Conservation (phyloP, 768 basidiomycete genomes). For the Termitomyces heimii region DNA sequence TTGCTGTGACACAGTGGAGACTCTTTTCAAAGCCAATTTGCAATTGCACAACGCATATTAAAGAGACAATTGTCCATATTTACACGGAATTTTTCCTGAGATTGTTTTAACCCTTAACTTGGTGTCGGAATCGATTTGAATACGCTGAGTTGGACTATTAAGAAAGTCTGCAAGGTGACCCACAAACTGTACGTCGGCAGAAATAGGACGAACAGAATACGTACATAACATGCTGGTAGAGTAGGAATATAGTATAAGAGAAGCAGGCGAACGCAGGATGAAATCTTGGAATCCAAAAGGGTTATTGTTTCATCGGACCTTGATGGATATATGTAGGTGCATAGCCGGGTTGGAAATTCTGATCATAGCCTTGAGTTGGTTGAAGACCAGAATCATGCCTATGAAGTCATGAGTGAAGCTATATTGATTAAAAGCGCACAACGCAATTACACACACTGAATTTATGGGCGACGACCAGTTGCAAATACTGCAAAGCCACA, state of each 20-base stretch:
- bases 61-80: neutral
- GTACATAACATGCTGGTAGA: neutral
- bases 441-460: slow-evolving; percentile 35
- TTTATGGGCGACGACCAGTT: slow-evolving; percentile 53
- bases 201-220: neutral
- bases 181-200: neutral
- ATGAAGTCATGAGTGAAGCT: neutral
- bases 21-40: no score
- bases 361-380: slow-evolving; percentile 19
- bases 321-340: slow-evolving; percentile 33
- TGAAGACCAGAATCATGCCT: slow-evolving; percentile 20
- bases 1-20: neutral
- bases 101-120: neutral
- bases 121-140: neutral
- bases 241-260: neutral
- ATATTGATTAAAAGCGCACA: neutral
- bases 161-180: neutral
- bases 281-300: neutral
- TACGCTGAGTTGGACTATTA: neutral
- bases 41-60: no score
- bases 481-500: slow-evolving; percentile 73
- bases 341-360: slow-evolving; percentile 32
- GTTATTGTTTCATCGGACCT: slow-evolving; percentile 13
- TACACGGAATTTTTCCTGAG: neutral
- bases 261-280: neutral